These are phyloP conservation scores for Yamadazyma mexicana DNA, from an alignment of 1,139 yeast species.

Conservation along the genomic window DNA sequence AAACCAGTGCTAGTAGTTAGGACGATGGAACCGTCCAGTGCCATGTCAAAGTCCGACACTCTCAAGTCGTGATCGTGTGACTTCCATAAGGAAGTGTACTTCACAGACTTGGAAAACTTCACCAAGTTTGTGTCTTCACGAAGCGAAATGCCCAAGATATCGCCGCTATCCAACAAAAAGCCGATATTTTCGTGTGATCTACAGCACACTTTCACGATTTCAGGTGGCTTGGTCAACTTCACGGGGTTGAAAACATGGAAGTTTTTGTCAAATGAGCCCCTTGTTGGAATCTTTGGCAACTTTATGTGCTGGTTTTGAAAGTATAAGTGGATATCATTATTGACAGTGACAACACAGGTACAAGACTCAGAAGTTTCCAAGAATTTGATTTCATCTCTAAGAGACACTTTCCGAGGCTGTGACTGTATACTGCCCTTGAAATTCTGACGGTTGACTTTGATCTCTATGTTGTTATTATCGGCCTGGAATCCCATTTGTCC, in stretches of 20 bases:
- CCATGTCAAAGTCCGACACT: slow-evolving; percentile 63
- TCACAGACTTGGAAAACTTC: slow-evolving; percentile 31
- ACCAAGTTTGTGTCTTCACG: slow-evolving; percentile 17
- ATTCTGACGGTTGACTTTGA: slow-evolving; percentile 26
- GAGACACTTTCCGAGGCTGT: slow-evolving; percentile 44
- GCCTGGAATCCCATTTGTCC: slow-evolving; percentile 78
- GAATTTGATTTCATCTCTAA: slow-evolving; percentile 53
- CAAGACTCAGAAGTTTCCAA: slow-evolving; percentile 70
- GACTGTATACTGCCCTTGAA: slow-evolving; percentile 36
- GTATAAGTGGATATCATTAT: slow-evolving; percentile 64
- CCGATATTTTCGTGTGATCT: slow-evolving; percentile 38
- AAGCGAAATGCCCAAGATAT: slow-evolving; percentile 30
- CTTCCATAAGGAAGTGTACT: slow-evolving; percentile 49
- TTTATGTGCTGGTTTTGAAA: slow-evolving; percentile 59
- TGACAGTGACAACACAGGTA: slow-evolving; percentile 63
- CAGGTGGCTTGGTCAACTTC: slow-evolving; percentile 40
- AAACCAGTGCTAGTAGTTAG: slow-evolving; percentile 70
- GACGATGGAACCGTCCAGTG: slow-evolving; percentile 67
- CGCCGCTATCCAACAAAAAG: slow-evolving; percentile 54
- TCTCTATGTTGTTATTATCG: slow-evolving; percentile 17
- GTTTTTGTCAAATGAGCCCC: slow-evolving; percentile 34
- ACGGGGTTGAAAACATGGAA: slow-evolving; percentile 59
- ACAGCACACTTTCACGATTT: slow-evolving; percentile 32
- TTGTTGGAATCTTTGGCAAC: slow-evolving; percentile 38
- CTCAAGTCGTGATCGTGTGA: slow-evolving; percentile 53